Evolutionary conservation across 495 filamentous ascomycete genomes (phyloP), one percentile per base, ranked within the genome.

Genomic region (Penicillium parvum): DNA sequence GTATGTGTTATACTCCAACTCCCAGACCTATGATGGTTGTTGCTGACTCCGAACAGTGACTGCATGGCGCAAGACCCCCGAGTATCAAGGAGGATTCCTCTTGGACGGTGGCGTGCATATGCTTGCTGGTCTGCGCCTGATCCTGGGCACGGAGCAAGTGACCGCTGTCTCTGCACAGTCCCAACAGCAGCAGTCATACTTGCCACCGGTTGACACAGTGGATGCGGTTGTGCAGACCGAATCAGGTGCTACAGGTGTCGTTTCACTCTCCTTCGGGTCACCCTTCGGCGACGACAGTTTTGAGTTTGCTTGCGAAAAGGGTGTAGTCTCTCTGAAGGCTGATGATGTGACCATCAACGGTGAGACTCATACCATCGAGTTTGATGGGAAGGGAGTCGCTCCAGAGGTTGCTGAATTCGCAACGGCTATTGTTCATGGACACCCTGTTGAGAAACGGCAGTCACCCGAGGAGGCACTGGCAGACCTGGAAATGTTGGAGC

Each of bases 41-140:
- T 21, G 26, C 37, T 40, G 7, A 42, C 39, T 4, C 32, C 9
- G 8, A 16, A 32, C 2, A 71, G 68, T 84, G 40, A 94, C 88
- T 2, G 65, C 71, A 35, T 92, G 87, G 87, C 78, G 87, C 14
- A 86, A 84, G 53, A 74, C 45, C 10, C 86, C 86, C 0, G 64
- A 73, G 23, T 77, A 89, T 53, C 84, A 88, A 56, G 87, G 85
- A 17, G 87, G 87, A 14, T 92, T 90, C 52, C 57, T 90, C 14
- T 67, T 91, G 1, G 87, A 90, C 48, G 86, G 82, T 3, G 86
- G 87, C 3, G 78, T 92, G 5, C 87, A 90, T 55, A 79, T 76
- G 41, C 66, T 82, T 21, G 87, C 86, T 12, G 83, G 66, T 0
- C 63, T 83, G 7, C 65, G 83, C 32, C 53, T 78, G 30, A 58